Conservation (phyloP, 495 filamentous ascomycete genomes). For the Trichoderma asperelloides region DNA sequence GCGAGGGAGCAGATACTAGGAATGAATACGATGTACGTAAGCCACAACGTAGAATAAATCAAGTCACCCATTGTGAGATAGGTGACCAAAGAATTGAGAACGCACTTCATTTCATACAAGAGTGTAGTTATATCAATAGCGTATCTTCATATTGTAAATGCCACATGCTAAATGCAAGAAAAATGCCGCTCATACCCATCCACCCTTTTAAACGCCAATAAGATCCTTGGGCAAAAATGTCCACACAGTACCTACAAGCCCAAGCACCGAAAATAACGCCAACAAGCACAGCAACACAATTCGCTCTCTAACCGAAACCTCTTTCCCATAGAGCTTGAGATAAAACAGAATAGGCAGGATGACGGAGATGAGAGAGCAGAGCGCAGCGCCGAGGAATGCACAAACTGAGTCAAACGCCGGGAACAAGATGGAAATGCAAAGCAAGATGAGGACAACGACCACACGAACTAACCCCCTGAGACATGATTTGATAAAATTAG, state of each 20-base stretch:
- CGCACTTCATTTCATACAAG: no score
- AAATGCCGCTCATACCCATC: background rate
- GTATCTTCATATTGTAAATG: no score
- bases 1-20: no score
- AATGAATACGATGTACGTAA: no score
- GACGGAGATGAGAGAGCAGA: slow-evolving; percentile 92
- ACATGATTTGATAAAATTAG: slow-evolving; percentile 47
- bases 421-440: slow-evolving; percentile 61
- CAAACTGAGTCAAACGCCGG: slow-evolving; percentile 90
- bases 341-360: slow-evolving; percentile 85
- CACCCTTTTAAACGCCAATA: slow-evolving; percentile 28
- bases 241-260: slow-evolving; percentile 71
- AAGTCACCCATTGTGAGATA: no score
- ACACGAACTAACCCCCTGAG: slow-evolving; percentile 56
- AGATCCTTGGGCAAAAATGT: slow-evolving; percentile 70
- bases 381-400: slow-evolving; percentile 82
- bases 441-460: slow-evolving; percentile 28
- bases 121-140: no score
- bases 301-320: slow-evolving; percentile 59
- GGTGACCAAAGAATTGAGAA: no score
- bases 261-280: slow-evolving; percentile 56
- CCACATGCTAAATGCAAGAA: background rate
- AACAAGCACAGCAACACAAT: slow-evolving; percentile 62
- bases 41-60: no score
- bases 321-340: slow-evolving; percentile 80